phyloP scores from a whole-genome alignment of 306 rosid genomes.

The Corylus heterophylla region DNA sequence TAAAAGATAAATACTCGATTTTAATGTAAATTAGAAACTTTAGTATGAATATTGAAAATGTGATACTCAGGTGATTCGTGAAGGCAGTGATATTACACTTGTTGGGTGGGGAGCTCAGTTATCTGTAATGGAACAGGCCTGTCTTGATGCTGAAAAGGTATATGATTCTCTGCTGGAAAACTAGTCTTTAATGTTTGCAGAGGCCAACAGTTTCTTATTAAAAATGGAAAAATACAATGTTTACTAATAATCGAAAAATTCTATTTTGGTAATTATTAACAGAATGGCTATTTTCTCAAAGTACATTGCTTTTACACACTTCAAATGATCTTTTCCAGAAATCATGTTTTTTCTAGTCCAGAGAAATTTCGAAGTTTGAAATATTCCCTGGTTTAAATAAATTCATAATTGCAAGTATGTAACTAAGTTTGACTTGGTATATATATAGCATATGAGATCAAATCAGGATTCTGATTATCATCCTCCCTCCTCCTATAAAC shows the following conservation, averaged over 20 bases:
- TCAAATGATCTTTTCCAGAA: neutral
- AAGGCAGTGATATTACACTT: slow-evolving; percentile 85
- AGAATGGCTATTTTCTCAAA: neutral
- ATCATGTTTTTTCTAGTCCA: neutral
- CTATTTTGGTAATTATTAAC: neutral
- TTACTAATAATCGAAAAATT: neutral
- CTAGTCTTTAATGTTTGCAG: neutral
- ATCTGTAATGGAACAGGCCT: slow-evolving; percentile 89
- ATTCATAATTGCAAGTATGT: neutral
- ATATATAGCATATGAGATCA: neutral
- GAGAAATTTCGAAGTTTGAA: neutral
- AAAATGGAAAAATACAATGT: neutral
- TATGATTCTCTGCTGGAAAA: slow-evolving; percentile 23
- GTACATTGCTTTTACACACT: neutral
- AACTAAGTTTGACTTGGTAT: neutral
- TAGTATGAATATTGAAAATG: slow-evolving; percentile 21
- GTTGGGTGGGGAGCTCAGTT: slow-evolving; percentile 99
- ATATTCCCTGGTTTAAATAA: slow-evolving; percentile 2
- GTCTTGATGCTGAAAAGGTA: slow-evolving; percentile 86
- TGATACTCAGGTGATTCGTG: slow-evolving; percentile 62
- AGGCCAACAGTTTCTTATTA: neutral
- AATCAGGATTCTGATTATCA: neutral
- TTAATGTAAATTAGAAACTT: slow-evolving; percentile 1
- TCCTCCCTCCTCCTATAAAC: neutral
- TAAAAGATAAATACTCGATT: neutral